Conservation (phyloP, 176 grass and related monocot species). For the Carex pumila region DNA sequence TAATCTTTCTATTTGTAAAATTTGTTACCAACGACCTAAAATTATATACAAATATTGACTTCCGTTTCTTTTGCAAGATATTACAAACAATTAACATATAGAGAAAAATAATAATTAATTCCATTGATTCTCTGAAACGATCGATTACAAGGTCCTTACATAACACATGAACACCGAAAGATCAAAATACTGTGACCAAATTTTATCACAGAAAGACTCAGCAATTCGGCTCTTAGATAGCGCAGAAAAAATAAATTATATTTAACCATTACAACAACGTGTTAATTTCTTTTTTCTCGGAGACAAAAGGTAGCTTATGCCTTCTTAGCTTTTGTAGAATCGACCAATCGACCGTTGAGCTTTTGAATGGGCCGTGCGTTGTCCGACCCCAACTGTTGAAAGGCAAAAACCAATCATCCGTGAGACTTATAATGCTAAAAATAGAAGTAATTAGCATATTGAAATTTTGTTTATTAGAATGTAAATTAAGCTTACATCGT, state of each 20-base stretch:
- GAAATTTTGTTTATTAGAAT: neutral
- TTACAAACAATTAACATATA: neutral
- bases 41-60: neutral
- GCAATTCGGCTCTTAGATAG: neutral
- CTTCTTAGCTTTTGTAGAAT: neutral
- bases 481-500: neutral
- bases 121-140: neutral
- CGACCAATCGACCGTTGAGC: neutral
- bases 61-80: neutral
- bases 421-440: neutral
- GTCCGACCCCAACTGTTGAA: neutral
- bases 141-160: constrained; percentile 2
- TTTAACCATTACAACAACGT: neutral
- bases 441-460: neutral
- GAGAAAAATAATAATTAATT: neutral
- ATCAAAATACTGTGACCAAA: neutral
- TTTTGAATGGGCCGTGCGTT: constrained; percentile 27
- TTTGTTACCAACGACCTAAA: no score
- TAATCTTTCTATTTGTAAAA: no score
- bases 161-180: neutral
- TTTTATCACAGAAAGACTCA: neutral
- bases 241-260: neutral
- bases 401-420: neutral
- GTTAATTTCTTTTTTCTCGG: neutral
- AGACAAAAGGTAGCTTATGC: neutral